Conservation (phyloP, 176 grass and related monocot species). For the Microstegium vimineum region DNA sequence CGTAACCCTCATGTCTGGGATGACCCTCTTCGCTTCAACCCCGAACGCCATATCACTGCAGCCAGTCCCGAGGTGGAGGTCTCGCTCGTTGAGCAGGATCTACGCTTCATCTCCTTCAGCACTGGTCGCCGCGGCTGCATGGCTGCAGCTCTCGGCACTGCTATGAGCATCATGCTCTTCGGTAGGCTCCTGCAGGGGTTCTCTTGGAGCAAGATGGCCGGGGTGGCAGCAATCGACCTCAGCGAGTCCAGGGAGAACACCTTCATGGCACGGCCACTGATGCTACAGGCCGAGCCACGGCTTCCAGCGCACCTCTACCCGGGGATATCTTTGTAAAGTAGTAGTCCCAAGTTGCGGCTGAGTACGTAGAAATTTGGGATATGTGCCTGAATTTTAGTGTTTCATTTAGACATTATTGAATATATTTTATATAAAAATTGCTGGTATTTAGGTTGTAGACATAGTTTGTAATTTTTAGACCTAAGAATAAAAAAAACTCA, state of each 20-base stretch:
- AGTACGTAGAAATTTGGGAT: background rate
- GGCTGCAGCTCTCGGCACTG: background rate
- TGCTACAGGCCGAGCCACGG: background rate
- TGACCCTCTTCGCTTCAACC: background rate
- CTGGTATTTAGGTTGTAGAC: too few relatives aligned
- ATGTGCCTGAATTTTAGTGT: too few relatives aligned
- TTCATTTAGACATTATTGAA: too few relatives aligned
- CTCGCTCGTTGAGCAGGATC: background rate
- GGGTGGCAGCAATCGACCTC: background rate
- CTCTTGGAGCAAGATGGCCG: background rate
- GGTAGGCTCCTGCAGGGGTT: constrained; percentile 9
- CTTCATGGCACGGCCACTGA: background rate
- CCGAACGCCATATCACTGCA: background rate
- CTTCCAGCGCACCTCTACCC: background rate
- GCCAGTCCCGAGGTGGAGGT: background rate
- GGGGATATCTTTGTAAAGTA: background rate
- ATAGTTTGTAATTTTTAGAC: too few relatives aligned
- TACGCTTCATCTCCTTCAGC: constrained; percentile 13
- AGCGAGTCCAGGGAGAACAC: background rate
- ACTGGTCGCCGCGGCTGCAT: background rate
- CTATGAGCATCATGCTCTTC: constrained; percentile 5
- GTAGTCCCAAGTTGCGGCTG: background rate
- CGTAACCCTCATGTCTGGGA: background rate
- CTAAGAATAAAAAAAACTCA: too few relatives aligned
- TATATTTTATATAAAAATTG: too few relatives aligned